Conservation (phyloP, 2,329 filamentous ascomycete species). For the Nothopassalora personata region DNA sequence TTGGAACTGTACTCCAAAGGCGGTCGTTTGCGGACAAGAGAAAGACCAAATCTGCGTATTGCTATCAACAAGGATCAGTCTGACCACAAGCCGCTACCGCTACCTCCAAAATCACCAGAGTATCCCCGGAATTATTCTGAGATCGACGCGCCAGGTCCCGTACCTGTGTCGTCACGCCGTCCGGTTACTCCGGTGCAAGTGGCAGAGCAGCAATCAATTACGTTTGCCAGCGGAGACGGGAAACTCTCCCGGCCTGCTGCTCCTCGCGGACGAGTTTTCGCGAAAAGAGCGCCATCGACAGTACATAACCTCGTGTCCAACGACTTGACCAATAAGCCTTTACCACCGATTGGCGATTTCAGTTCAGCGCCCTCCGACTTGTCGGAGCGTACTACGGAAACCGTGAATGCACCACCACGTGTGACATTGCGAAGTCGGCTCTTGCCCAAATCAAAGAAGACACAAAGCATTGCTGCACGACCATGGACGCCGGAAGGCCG, state of each 20-base stretch:
- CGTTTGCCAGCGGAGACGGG: conserved; percentile 1
- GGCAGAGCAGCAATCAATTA: conserved; percentile 10
- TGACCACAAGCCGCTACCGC: conserved; percentile 12
- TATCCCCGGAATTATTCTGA: conserved; percentile 6
- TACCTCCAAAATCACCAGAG: conserved; percentile 19
- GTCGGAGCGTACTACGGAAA: background rate
- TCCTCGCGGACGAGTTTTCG: background rate
- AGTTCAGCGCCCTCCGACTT: background rate
- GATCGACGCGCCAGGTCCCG: background rate
- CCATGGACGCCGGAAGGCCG: background rate
- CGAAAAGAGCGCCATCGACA: background rate
- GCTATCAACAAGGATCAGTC: conserved; percentile 4
- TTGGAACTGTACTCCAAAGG: background rate
- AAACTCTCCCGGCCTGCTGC: conserved; percentile 4
- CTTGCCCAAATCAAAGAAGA: background rate
- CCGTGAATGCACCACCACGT: background rate
- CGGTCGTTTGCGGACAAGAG: conserved; percentile 1
- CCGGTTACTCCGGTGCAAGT: conserved; percentile 4
- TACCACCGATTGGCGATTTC: background rate
- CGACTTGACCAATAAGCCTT: background rate
- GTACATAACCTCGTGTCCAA: conserved; percentile 3
- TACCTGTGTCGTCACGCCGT: background rate
- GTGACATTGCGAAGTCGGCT: background rate
- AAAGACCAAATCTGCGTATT: conserved; percentile 19
- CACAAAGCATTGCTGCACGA: background rate